phyloP scores from a whole-genome alignment of 306 rosid species.

The Lithocarpus polystachyus region DNA sequence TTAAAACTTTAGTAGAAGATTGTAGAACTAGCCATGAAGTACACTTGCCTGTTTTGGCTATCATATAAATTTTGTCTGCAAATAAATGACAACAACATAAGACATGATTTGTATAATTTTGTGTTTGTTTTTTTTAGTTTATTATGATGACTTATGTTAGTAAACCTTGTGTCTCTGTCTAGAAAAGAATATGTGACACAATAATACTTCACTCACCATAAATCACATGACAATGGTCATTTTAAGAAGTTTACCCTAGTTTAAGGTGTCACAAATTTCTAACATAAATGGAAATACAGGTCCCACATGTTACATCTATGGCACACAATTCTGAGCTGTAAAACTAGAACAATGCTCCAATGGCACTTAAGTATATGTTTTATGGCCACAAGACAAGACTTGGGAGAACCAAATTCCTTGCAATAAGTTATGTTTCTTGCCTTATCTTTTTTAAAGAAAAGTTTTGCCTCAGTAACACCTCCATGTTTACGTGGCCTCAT shows the following conservation, averaged over 20 bases:
- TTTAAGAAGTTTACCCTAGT: slow-evolving; percentile 4
- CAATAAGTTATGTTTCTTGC: neutral
- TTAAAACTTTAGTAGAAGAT: neutral
- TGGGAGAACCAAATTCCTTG: slow-evolving; percentile 25
- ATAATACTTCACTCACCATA: neutral
- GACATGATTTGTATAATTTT: too few species aligned
- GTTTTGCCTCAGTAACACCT: neutral
- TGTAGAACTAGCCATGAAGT: neutral
- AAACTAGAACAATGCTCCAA: slow-evolving; percentile 21
- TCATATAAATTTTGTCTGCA: too few species aligned
- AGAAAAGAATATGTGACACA: slow-evolving; percentile 1
- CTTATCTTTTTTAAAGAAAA: neutral
- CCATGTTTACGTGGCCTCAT: neutral
- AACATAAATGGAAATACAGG: slow-evolving; percentile 19
- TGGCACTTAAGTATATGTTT: neutral
- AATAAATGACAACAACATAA: too few species aligned
- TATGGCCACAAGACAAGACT: slow-evolving; percentile 4
- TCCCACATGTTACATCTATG: slow-evolving; percentile 25
- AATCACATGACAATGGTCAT: neutral
- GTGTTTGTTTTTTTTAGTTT: neutral
- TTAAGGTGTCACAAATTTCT: slow-evolving; percentile 1
- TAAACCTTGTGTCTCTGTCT: neutral
- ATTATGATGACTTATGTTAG: neutral
- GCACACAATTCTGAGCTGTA: slow-evolving; percentile 34
- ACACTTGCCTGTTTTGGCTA: too few species aligned